Percentiles rank a stretch among this genome's conserved stretches.
phyloP scores from a whole-genome alignment of 2,329 filamentous ascomycete genomes.

The Epichloe elymi region DNA sequence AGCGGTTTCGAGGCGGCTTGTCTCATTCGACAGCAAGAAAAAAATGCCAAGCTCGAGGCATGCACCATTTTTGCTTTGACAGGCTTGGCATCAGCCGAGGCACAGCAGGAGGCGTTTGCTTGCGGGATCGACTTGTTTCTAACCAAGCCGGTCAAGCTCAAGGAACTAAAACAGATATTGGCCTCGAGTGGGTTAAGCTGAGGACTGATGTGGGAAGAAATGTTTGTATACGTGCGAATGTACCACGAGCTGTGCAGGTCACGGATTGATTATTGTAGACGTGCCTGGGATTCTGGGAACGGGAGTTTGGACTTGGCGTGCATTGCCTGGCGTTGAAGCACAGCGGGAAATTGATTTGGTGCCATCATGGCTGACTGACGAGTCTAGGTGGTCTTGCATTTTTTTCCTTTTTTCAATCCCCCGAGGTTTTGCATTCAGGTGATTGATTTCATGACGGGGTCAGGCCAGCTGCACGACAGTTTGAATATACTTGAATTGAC shows the following conservation, averaged over 20 bases:
- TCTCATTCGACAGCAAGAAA: constrained; percentile 34
- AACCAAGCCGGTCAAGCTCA: constrained; percentile 34
- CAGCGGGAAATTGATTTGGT: too few relatives aligned
- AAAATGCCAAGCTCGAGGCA: constrained; percentile 24
- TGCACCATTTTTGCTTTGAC: constrained; percentile 37
- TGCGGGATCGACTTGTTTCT: constrained; percentile 38
- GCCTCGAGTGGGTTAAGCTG: background rate
- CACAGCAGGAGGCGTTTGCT: constrained; percentile 35
- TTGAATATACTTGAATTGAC: too few relatives aligned
- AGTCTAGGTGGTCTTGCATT: too few relatives aligned
- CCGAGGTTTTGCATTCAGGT: too few relatives aligned
- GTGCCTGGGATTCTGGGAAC: too few relatives aligned
- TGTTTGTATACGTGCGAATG: background rate
- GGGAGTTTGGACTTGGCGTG: background rate
- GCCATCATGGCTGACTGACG: too few relatives aligned
- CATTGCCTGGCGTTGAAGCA: background rate
- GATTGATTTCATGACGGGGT: too few relatives aligned
- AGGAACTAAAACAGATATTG: constrained; percentile 14
- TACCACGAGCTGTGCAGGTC: background rate
- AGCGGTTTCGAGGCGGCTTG: constrained; percentile 34
- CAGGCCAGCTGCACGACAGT: too few relatives aligned
- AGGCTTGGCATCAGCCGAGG: constrained; percentile 31
- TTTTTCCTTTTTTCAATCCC: background rate
- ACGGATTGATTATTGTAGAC: background rate
- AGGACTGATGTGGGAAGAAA: background rate